Evolutionary conservation across 768 basidiomycete genomes (phyloP).

Genomic region (Termitomyces heimii): DNA sequence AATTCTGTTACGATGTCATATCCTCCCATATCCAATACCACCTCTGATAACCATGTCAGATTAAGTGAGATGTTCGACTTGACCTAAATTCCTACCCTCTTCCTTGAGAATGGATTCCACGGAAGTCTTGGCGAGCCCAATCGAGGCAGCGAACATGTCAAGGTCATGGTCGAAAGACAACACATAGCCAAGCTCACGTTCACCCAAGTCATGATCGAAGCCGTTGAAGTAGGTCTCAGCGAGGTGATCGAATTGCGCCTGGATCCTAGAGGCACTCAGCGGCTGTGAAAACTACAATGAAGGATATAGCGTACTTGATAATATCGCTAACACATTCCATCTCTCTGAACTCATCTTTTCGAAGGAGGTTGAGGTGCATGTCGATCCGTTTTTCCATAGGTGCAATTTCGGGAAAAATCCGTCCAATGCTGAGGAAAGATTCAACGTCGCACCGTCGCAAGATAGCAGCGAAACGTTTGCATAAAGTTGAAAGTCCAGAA

Average conservation of each 20-base stretch:
- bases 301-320: slow-evolving; percentile 55
- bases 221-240: slow-evolving; percentile 81
- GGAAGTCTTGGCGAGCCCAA: slow-evolving; percentile 86
- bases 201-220: slow-evolving; percentile 83
- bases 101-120: slow-evolving; percentile 70
- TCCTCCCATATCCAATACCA: slow-evolving; percentile 66
- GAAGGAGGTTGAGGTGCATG: slow-evolving; percentile 80
- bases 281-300: neutral
- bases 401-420: slow-evolving; percentile 76
- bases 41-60: slow-evolving; percentile 41
- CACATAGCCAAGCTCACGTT: slow-evolving; percentile 82
- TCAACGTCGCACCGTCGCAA: slow-evolving; percentile 77
- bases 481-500: slow-evolving; percentile 72
- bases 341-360: slow-evolving; percentile 88
- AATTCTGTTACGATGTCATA: slow-evolving; percentile 71
- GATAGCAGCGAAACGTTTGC: slow-evolving; percentile 86
- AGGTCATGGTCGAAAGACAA: slow-evolving; percentile 84
- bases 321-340: slow-evolving; percentile 91
- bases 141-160: slow-evolving; percentile 89
- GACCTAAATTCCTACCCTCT: slow-evolving; percentile 47
- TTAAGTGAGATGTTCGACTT: neutral
- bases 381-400: slow-evolving; percentile 91
- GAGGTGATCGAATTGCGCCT: slow-evolving; percentile 90
- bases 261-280: slow-evolving; percentile 51
- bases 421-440: slow-evolving; percentile 80